Conservation (phyloP, 352 stramenopile species). For the Globisporangium uncinulatum region DNA sequence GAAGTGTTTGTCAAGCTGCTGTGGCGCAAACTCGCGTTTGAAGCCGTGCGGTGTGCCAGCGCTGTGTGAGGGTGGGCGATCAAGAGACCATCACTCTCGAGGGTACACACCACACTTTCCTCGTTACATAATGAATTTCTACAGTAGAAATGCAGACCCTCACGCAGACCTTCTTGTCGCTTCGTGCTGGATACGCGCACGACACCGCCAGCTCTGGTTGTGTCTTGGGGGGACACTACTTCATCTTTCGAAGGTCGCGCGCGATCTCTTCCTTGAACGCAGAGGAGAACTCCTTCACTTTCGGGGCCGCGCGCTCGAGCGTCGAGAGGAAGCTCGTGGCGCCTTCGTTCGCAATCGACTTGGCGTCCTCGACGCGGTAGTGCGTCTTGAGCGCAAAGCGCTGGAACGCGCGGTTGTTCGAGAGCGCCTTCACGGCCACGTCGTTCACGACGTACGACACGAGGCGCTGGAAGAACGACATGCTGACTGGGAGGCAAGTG, state of each 20-base stretch:
- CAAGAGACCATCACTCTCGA: neutral
- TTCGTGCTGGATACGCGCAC: too few species aligned
- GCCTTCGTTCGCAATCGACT: constrained; percentile 53
- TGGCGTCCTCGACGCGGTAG: constrained; percentile 78
- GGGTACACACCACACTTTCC: too few species aligned
- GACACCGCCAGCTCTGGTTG: too few species aligned
- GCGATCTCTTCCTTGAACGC: constrained; percentile 73
- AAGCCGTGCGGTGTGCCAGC: constrained; percentile 20
- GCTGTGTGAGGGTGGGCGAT: neutral
- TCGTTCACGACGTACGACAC: constrained; percentile 83
- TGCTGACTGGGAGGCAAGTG: constrained; percentile 7
- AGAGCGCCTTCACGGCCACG: constrained; percentile 76
- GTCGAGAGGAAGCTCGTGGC: constrained; percentile 38
- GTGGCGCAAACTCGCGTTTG: constrained; percentile 52
- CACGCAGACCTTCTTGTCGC: too few species aligned
- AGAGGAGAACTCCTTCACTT: constrained; percentile 68
- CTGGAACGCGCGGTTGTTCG: constrained; percentile 79
- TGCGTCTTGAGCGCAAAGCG: constrained; percentile 83
- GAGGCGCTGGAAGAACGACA: constrained; percentile 82
- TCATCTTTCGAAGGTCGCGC: constrained; percentile 69
- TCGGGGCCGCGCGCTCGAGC: constrained; percentile 56
- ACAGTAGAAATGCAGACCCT: neutral
- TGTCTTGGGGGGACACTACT: constrained; percentile 20
- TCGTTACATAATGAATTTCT: neutral
- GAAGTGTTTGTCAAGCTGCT: constrained; percentile 46